These are phyloP conservation scores for Vachellia collinsii DNA, from an alignment of 306 rosid genomes.

Conservation along the genomic window DNA sequence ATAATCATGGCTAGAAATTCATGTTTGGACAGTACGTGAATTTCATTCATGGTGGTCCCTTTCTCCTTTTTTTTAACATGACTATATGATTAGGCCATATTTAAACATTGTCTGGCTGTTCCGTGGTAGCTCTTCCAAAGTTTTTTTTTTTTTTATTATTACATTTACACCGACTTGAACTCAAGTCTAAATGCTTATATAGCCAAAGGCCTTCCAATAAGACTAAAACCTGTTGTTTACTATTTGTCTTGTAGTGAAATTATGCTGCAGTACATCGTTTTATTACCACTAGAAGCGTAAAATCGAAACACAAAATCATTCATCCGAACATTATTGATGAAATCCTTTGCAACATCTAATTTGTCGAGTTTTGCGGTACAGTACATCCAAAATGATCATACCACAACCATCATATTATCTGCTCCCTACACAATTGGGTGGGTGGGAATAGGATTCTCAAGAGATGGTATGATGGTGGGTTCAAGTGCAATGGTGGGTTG, in stretches of 20 bases:
- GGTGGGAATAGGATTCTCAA: conserved; percentile 95
- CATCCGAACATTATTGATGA: not conserved
- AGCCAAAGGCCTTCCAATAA: too few relatives aligned
- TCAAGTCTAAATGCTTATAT: too few relatives aligned
- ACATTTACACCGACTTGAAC: too few relatives aligned
- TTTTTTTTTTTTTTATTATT: too few relatives aligned
- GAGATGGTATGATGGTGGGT: conserved; percentile 89
- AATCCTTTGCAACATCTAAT: conserved; percentile 29
- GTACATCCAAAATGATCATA: conserved; percentile 71
- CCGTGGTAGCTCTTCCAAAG: too few relatives aligned
- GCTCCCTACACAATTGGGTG: conserved; percentile 92
- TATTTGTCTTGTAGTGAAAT: not conserved
- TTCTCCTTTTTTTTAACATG: too few relatives aligned
- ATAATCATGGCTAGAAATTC: not conserved
- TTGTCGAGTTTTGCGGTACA: conserved; percentile 39
- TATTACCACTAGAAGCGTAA: not conserved
- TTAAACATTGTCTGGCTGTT: too few relatives aligned
- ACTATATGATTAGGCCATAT: too few relatives aligned
- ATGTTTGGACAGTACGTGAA: not conserved
- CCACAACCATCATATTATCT: conserved; percentile 76
- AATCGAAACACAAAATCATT: not conserved
- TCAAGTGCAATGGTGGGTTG: conserved; percentile 98
- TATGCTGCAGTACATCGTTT: not conserved
- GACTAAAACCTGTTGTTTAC: too few relatives aligned
- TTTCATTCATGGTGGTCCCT: not conserved